These are phyloP conservation scores for Ilyonectria mors-panacis DNA, from an alignment of 2,329 filamentous ascomycete genomes.

Conservation along the genomic window DNA sequence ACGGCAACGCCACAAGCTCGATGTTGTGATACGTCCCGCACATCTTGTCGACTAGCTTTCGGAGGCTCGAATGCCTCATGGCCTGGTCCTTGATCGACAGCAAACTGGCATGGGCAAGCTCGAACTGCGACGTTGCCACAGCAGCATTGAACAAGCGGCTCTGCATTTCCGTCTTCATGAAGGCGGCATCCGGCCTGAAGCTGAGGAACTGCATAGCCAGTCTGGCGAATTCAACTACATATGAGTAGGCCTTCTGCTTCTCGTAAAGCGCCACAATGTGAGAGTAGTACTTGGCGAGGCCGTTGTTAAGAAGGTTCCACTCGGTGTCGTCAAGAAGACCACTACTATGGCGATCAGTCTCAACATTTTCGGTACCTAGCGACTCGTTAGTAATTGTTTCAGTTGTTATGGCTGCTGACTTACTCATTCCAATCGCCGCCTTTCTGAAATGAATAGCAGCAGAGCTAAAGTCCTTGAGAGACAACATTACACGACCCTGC, in stretches of 20 bases:
- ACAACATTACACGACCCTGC: slow-evolving; percentile 84
- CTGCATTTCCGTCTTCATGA: slow-evolving; percentile 79
- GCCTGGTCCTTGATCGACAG: slow-evolving; percentile 79
- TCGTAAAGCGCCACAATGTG: slow-evolving; percentile 90
- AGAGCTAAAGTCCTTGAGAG: slow-evolving; percentile 79
- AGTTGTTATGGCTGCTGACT: slow-evolving; percentile 53
- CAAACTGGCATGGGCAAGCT: slow-evolving; percentile 85
- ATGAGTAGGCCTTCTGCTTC: slow-evolving; percentile 80
- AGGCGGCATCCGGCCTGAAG: slow-evolving; percentile 49
- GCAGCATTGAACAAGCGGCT: slow-evolving; percentile 88
- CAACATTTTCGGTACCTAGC: slow-evolving; percentile 62
- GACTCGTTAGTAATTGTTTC: slow-evolving; percentile 44
- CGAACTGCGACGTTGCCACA: slow-evolving; percentile 83
- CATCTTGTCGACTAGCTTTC: slow-evolving; percentile 78
- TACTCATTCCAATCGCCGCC: slow-evolving; percentile 86
- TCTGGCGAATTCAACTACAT: slow-evolving; percentile 86
- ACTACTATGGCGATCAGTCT: slow-evolving; percentile 68
- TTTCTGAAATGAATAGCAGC: slow-evolving; percentile 86
- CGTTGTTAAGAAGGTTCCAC: slow-evolving; percentile 77
- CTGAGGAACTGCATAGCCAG: slow-evolving; percentile 77
- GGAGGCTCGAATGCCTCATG: slow-evolving; percentile 80
- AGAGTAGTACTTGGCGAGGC: slow-evolving; percentile 86
- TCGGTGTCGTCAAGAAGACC: slow-evolving; percentile 84
- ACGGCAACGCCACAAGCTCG: slow-evolving; percentile 82
- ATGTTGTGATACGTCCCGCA: slow-evolving; percentile 76